These are phyloP conservation scores for Leptosphaerulina australis DNA, from an alignment of 2,329 filamentous ascomycete species.

Conservation along the genomic window DNA sequence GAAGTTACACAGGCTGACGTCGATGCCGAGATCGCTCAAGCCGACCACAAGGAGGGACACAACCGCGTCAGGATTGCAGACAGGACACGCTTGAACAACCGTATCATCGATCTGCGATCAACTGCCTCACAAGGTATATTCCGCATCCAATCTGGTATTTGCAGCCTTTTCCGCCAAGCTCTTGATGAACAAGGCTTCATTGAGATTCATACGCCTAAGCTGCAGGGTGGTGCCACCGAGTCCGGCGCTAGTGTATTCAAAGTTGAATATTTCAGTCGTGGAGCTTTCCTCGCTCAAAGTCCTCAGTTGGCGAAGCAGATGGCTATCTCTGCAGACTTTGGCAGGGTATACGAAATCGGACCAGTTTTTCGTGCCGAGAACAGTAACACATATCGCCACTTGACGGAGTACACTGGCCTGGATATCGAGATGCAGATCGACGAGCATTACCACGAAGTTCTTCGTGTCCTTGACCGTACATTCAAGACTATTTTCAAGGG, in stretches of 20 bases:
- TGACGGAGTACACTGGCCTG: constrained; percentile 92
- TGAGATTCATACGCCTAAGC: constrained; percentile 91
- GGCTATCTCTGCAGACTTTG: constrained; percentile 87
- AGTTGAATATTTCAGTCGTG: constrained; percentile 87
- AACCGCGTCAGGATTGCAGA: constrained; percentile 69
- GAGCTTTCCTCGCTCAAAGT: constrained; percentile 87
- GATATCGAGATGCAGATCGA: constrained; percentile 93
- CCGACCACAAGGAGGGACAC: constrained; percentile 62
- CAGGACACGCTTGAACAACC: constrained; percentile 75
- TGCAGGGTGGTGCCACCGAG: constrained; percentile 88
- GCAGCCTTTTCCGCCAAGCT: constrained; percentile 77
- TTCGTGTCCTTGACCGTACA: constrained; percentile 76
- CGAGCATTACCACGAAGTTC: constrained; percentile 86
- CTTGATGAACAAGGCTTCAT: constrained; percentile 80
- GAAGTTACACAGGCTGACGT: constrained; percentile 66
- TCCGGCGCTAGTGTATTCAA: constrained; percentile 91
- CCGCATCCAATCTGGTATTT: constrained; percentile 80
- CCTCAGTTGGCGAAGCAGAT: constrained; percentile 94
- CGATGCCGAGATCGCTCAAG: constrained; percentile 56
- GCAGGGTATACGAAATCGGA: constrained; percentile 86
- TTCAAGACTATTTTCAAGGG: constrained; percentile 80
- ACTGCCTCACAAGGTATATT: constrained; percentile 86
- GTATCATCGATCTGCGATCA: constrained; percentile 84
- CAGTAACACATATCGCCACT: constrained; percentile 90
- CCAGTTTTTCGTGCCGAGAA: constrained; percentile 94